Evolutionary conservation across 163 green algal species (phyloP), one percentile per base, ranked within the genome.

Genomic region (Smithsoniella earleae): DNA sequence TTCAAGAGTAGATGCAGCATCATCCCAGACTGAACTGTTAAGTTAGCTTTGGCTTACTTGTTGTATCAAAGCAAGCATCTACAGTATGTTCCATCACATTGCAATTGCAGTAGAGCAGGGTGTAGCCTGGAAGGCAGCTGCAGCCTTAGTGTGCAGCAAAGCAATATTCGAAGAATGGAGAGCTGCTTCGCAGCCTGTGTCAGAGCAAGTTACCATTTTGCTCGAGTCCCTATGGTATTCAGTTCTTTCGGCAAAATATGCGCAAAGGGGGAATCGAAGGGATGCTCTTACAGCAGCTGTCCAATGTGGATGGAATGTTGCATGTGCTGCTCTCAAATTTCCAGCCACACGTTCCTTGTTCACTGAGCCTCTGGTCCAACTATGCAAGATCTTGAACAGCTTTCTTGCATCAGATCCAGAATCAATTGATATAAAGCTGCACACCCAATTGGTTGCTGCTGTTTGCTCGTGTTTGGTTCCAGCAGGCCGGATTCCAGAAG

Each of bases 231-330:
- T 27, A 27, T 64, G 49, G 49, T 64, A 27, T 18, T 25, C 49
- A 13, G 49, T 27, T 10, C 49, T 64, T 2, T 55, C 75, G 2
- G 66, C 75, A n/a, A 54, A 77, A 16, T 45, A 77, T 40, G 66
- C 75, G 20, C 62, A 55, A 1, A 73, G 49, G 1, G 55, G 76
- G 1, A 27, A 40, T 1, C 66, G 76, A 28, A 40, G 65, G 34
- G 66, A 75, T 1, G 52, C 45, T 3, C 44, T 30, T 20, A 36
- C 1, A 58, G 20, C 46, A 43, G 33, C 45, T 36, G 45, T 66
- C 27, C 34, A 46, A 55, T 25, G 25, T 20, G 3, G 13, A 30
- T 6, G 13, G 27, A 10, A 43, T 10, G 40, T 20, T 3, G n/a
- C 28, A 20, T 16, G 49, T 13, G 49, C 25, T 27, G 49, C 25